Conservation (phyloP, 23 red algal genomes). For the Gracilariopsis chorda region DNA sequence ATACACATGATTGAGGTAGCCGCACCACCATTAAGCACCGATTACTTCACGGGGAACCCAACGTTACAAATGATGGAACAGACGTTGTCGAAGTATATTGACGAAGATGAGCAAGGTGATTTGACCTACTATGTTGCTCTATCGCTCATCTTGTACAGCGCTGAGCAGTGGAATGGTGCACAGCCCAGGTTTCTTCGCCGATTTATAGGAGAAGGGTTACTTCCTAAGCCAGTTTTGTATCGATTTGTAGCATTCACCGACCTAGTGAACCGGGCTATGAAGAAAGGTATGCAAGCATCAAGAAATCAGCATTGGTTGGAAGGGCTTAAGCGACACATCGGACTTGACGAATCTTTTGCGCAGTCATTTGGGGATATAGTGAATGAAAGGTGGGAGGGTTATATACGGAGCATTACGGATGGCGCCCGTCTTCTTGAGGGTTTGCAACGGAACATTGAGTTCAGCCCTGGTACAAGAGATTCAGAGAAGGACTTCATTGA, state of each 20-base stretch:
- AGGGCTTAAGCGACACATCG: not conserved
- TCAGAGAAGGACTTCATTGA: not conserved
- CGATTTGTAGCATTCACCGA: constrained; percentile 50
- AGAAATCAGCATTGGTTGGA: constrained; percentile 29
- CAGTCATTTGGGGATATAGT: constrained; percentile 40
- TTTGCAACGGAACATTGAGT: constrained; percentile 20
- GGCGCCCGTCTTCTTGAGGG: not conserved
- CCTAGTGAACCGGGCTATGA: constrained; percentile 47
- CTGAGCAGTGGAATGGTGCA: constrained; percentile 15
- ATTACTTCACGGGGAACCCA: not conserved
- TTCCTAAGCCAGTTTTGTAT: not conserved
- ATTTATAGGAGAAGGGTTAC: constrained; percentile 4
- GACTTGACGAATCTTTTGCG: constrained; percentile 32
- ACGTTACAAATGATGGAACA: not conserved
- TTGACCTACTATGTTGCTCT: constrained; percentile 51
- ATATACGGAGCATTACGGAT: constrained; percentile 2
- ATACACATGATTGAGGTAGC: constrained; percentile 45
- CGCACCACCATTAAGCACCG: not conserved
- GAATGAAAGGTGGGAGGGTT: constrained; percentile 45
- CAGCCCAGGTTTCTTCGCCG: constrained; percentile 21
- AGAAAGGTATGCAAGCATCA: not conserved
- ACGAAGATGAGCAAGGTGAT: constrained; percentile 54
- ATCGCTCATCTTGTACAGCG: constrained; percentile 18
- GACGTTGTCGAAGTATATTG: constrained; percentile 7
- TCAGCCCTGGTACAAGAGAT: not conserved